These are phyloP conservation scores for Fusarium metavorans DNA, from an alignment of 2,329 filamentous ascomycete species.

Conservation along the genomic window DNA sequence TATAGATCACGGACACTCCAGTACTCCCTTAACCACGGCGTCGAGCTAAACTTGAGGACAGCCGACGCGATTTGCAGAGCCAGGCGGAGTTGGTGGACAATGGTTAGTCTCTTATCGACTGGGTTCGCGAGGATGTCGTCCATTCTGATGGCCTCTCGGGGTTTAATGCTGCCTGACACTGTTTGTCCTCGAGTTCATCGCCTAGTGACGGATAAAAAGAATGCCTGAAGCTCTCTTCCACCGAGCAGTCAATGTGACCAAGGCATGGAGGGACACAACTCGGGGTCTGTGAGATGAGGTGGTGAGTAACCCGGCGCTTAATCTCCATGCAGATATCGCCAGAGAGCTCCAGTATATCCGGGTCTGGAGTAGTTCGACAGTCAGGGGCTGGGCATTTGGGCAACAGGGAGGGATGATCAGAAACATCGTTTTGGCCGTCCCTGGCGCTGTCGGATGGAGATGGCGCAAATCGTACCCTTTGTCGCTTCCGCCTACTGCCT, in stretches of 20 bases:
- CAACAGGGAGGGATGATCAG: not conserved
- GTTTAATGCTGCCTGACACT: not conserved
- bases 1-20: not conserved
- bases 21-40: constrained; percentile 4
- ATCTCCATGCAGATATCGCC: not conserved
- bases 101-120: not conserved
- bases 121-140: not conserved
- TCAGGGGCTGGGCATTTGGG: not conserved
- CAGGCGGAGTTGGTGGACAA: constrained; percentile 2
- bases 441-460: not conserved
- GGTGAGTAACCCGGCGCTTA: not conserved
- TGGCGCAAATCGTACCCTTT: not conserved
- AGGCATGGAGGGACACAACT: not conserved
- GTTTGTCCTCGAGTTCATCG: not conserved
- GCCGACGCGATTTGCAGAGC: not conserved
- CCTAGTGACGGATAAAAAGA: not conserved
- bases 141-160: not conserved
- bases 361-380: not conserved
- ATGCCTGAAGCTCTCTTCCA: not conserved
- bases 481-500: not conserved
- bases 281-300: not conserved
- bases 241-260: not conserved
- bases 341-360: not conserved
- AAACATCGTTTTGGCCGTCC: not conserved
- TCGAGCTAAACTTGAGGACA: constrained; percentile 7